Evolutionary conservation across 139 green algal species (phyloP).

Genomic region (Volvox reticuliferus): DNA sequence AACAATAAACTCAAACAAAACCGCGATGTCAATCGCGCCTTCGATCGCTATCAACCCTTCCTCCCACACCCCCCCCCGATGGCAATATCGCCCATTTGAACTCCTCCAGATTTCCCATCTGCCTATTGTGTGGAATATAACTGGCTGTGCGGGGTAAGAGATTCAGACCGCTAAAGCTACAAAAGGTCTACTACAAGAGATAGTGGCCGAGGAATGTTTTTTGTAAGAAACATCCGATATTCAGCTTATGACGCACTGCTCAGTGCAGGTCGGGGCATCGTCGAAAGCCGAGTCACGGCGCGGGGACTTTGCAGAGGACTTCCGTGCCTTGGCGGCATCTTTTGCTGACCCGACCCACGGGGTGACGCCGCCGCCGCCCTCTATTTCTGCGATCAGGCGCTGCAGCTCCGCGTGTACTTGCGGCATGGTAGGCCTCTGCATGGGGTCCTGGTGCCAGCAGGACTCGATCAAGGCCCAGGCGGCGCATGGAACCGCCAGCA

Average conservation of each 20-base stretch:
- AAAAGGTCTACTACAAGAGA: too few species aligned
- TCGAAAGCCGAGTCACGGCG: neutral
- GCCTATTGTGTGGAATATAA: too few species aligned
- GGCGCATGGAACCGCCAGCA: neutral
- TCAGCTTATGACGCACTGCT: constrained; percentile 1
- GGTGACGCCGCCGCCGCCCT: neutral
- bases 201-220: neutral
- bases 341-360: neutral
- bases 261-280: neutral
- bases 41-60: too few species aligned
- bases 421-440: constrained; percentile 14
- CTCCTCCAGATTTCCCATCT: too few species aligned
- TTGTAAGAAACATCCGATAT: neutral
- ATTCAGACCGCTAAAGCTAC: too few species aligned
- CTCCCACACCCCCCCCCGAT: too few species aligned
- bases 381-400: neutral
- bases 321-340: neutral
- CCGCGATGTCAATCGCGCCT: too few species aligned
- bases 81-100: too few species aligned
- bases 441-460: constrained; percentile 25
- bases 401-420: neutral
- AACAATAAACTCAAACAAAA: too few species aligned
- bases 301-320: neutral
- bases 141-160: too few species aligned
- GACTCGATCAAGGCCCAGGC: neutral